A percentile compares a stretch with the other conserved stretches of the same genome.
These are phyloP conservation scores for Globisporangium splendens DNA, from an alignment of 352 stramenopile species.

Conservation along the genomic window DNA sequence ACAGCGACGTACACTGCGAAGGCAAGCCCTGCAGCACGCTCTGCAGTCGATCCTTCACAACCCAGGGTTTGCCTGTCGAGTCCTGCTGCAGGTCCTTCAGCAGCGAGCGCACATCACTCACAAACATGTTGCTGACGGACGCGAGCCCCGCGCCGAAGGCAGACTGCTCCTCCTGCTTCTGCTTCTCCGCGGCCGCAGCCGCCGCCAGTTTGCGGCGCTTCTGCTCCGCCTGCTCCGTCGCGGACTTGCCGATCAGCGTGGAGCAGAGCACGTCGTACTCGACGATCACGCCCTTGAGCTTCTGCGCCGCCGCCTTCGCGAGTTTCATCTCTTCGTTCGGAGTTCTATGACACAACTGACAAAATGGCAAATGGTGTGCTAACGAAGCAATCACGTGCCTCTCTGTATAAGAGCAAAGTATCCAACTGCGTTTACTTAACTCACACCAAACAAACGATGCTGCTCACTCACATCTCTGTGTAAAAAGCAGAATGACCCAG, in stretches of 20 bases:
- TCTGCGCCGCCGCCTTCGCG: slow-evolving; percentile 56
- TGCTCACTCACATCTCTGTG: too few species aligned
- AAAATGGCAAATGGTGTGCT: too few species aligned
- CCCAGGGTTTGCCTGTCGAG: slow-evolving; percentile 57
- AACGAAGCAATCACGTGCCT: not conserved
- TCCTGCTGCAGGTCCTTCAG: slow-evolving; percentile 62
- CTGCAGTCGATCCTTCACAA: slow-evolving; percentile 59
- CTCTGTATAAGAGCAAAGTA: not conserved
- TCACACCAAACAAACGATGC: not conserved
- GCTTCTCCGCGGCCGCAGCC: slow-evolving; percentile 5
- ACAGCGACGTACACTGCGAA: slow-evolving; percentile 33
- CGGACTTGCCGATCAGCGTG: slow-evolving; percentile 52
- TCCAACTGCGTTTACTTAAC: not conserved
- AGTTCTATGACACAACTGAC: too few species aligned
- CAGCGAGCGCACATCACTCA: slow-evolving; percentile 56
- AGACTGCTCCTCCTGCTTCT: slow-evolving; percentile 21
- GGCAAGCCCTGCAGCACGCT: slow-evolving; percentile 60
- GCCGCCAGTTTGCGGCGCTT: slow-evolving; percentile 21
- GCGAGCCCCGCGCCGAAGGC: slow-evolving; percentile 22
- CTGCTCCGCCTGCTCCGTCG: slow-evolving; percentile 28
- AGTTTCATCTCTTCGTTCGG: slow-evolving; percentile 68
- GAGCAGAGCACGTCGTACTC: slow-evolving; percentile 79
- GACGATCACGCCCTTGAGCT: slow-evolving; percentile 73
- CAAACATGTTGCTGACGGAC: slow-evolving; percentile 48
- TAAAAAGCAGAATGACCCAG: too few species aligned